These are phyloP conservation scores for Hypomontagnella submonticulosa DNA, from an alignment of 495 filamentous ascomycete genomes.

Conservation along the genomic window DNA sequence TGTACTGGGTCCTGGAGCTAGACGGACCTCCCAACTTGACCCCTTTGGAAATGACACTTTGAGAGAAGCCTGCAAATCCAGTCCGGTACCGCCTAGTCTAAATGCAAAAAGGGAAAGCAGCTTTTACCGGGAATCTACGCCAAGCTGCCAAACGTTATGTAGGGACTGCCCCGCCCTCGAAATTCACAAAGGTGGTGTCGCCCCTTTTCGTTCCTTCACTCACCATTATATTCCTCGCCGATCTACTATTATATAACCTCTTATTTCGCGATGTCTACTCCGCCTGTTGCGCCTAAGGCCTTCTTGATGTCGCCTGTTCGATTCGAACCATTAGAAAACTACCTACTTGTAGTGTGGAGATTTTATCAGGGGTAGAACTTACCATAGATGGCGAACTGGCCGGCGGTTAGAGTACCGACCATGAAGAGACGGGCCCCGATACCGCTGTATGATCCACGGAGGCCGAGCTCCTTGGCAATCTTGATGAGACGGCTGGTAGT, in stretches of 20 bases:
- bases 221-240: conserved; percentile 1
- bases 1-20: conserved; percentile 30
- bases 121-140: conserved; percentile 32
- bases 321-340: neutral
- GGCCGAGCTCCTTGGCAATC: conserved; percentile 93
- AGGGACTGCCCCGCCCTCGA: conserved; percentile 27
- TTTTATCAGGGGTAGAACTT: conserved; percentile 9
- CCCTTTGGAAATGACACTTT: conserved; percentile 32
- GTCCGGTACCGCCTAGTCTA: conserved; percentile 46
- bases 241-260: neutral
- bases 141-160: conserved; percentile 33
- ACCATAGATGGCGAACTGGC: conserved; percentile 98
- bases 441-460: conserved; percentile 88
- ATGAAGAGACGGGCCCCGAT: conserved; percentile 94
- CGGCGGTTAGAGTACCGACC: conserved; percentile 81
- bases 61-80: conserved; percentile 44
- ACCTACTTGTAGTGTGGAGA: neutral
- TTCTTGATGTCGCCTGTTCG: conserved; percentile 49
- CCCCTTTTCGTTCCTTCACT: conserved; percentile 33
- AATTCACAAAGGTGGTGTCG: conserved; percentile 31
- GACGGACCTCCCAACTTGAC: conserved; percentile 23
- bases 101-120: conserved; percentile 43
- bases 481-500: conserved; percentile 92
- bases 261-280: conserved; percentile 78
- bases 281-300: conserved; percentile 72